phyloP scores from a whole-genome alignment of 768 basidiomycete genomes.

The Trametes maxima region DNA sequence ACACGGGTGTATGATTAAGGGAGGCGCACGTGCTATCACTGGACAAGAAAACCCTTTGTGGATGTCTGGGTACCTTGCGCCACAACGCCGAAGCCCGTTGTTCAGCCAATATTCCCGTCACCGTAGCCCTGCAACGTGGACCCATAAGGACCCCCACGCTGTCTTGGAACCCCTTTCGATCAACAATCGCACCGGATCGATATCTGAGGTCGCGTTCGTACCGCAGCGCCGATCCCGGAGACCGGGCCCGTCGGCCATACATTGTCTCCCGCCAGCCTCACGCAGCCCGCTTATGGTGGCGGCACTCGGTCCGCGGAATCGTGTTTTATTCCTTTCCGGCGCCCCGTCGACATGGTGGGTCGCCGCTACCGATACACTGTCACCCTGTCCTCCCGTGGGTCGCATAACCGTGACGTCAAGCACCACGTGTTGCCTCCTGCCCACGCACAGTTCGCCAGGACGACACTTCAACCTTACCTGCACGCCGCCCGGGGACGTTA shows the following conservation, averaged over 20 bases:
- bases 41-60: neutral
- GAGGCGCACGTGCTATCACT: neutral
- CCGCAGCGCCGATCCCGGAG: neutral
- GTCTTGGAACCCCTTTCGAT: neutral
- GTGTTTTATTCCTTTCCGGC: neutral
- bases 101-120: neutral
- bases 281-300: neutral
- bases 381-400: neutral
- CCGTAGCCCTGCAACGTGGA: neutral
- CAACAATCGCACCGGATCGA: neutral
- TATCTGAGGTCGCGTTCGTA: neutral
- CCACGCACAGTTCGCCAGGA: neutral
- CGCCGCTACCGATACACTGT: neutral
- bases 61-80: neutral
- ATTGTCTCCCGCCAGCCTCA: neutral
- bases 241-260: neutral
- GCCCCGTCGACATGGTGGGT: neutral
- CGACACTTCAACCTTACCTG: neutral
- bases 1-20: neutral
- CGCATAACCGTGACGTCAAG: neutral
- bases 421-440: neutral
- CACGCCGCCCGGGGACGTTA: neutral
- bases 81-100: neutral
- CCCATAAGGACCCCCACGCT: constrained; percentile 5
- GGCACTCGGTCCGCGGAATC: neutral